Base-by-base conservation (phyloP, 2,329 filamentous ascomycete species). In the Diaporthe vexans region DNA sequence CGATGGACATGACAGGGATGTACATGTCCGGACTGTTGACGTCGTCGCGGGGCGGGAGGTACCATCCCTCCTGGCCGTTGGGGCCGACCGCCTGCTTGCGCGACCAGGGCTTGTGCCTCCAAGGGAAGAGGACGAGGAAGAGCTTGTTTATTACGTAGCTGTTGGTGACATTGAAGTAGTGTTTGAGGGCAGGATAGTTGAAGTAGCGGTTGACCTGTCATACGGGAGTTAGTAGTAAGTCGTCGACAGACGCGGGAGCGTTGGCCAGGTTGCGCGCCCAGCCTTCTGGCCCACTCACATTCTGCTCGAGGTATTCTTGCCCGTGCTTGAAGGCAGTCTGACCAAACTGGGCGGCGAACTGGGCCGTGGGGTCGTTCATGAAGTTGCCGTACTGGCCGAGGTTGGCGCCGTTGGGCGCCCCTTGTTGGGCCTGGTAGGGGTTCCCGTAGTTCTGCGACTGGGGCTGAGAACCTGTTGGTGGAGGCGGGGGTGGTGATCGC, bases 131-230 rank as follows among this genome's bases (percentile, higher is more conserved):
- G 74, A 99, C 96, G 74, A 99, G 91, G 81, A 93, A 91, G 74
- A 99, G 89, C 85, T 99, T 99, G 85, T 93, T 95, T 81, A 97
- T 88, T 81, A 99, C 97, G 85, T 99, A 99, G 75, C 91, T 94
- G 88, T 99, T 99, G 78, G 95, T 97, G 77, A 99, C 97, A 85
- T 98, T 98, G 88, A 99, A 99, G 89, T 98, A 99, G 86, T 98
- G 97, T 85, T 99, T 99, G 58, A 99, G 89, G 24, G 95, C 94
- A 19, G 94, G 93, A 79, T 98, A 94, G 81, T 95, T 98, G 84
- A 99, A 92, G 85, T 96, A 98, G 83, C 89, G 88, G 77, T 89
- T 89, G 77, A 90, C 85, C 88, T 89, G 76, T 72, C 1, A 57
- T 52, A 7, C 8, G 9, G 19, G 19, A 15, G 35, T 76, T 37